Evolutionary conservation across 257 asterid species (phyloP).

Genomic region (Capsicum pubescens): DNA sequence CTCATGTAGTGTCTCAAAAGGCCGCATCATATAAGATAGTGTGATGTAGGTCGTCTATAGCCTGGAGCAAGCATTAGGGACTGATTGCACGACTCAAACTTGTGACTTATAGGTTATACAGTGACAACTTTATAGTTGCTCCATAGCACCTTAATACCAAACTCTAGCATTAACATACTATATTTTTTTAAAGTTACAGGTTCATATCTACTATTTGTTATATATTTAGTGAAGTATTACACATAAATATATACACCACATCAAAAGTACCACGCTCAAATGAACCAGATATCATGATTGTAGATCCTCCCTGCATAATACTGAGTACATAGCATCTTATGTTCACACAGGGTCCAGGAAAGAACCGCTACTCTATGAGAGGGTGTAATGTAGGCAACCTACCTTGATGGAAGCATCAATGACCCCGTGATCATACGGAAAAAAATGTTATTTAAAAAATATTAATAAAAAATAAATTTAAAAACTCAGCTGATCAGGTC

Average conservation of each 20-base stretch:
- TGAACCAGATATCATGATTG: neutral
- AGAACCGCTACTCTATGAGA: neutral
- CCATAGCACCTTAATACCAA: no score
- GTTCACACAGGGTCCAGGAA: fast-evolving
- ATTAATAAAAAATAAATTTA: no score
- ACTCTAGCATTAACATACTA: no score
- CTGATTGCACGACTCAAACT: neutral
- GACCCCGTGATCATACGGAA: neutral
- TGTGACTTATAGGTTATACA: neutral
- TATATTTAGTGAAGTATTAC: neutral
- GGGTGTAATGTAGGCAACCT: no score
- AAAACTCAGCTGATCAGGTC: constrained; percentile 47
- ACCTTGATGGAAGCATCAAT: neutral
- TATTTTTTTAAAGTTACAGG: neutral
- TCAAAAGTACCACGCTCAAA: fast-evolving
- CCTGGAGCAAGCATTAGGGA: neutral
- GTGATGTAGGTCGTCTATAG: neutral
- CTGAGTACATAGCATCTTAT: neutral
- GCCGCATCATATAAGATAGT: neutral
- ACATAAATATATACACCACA: neutral
- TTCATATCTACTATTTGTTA: neutral
- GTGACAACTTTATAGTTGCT: neutral
- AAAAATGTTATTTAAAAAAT: neutral
- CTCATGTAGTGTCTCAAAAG: neutral
- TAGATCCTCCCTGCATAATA: neutral